Percentiles rank a stretch among this genome's conserved stretches.
phyloP scores from a whole-genome alignment of 805 yeast genomes.

The Barnettozyma californica region DNA sequence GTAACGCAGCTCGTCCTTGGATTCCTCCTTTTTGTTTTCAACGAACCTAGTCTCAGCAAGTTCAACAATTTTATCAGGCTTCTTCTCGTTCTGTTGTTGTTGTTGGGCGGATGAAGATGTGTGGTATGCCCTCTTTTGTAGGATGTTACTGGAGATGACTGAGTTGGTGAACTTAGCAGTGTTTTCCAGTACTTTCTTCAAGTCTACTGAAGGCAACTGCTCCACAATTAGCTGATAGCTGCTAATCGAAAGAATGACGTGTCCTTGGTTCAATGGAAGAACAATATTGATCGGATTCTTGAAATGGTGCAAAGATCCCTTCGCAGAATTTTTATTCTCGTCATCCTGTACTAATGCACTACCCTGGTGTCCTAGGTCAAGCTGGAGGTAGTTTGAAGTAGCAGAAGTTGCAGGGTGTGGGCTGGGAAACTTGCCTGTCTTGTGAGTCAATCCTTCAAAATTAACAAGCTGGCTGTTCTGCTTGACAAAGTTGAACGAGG shows the following conservation, averaged over 20 bases:
- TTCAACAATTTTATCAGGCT: slow-evolving; percentile 1
- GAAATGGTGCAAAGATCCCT: not conserved
- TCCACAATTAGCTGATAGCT: slow-evolving; percentile 15
- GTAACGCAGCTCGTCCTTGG: slow-evolving; percentile 11
- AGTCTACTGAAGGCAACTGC: slow-evolving; percentile 10
- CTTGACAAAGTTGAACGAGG: slow-evolving; percentile 35
- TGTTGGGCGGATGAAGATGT: slow-evolving; percentile 4
- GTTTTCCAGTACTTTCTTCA: slow-evolving; percentile 4
- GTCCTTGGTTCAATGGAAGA: slow-evolving; percentile 16
- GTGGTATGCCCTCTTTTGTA: slow-evolving; percentile 6
- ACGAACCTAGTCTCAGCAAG: not conserved
- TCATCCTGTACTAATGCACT: slow-evolving; percentile 14
- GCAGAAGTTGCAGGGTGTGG: slow-evolving; percentile 35
- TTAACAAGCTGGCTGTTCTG: slow-evolving; percentile 31
- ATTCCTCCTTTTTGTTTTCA: slow-evolving; percentile 1
- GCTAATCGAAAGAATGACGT: slow-evolving; percentile 14
- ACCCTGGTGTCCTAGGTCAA: slow-evolving; percentile 21
- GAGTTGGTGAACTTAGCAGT: slow-evolving; percentile 3
- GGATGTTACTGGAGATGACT: not conserved
- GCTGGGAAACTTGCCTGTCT: slow-evolving; percentile 18
- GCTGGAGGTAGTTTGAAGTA: slow-evolving; percentile 26
- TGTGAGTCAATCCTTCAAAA: slow-evolving; percentile 16
- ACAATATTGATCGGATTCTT: slow-evolving; percentile 19
- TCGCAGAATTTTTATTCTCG: slow-evolving; percentile 11
- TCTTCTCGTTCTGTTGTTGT: not conserved